phyloP scores from a whole-genome alignment of 2,329 filamentous ascomycete genomes.

The Diplocarpon mali region DNA sequence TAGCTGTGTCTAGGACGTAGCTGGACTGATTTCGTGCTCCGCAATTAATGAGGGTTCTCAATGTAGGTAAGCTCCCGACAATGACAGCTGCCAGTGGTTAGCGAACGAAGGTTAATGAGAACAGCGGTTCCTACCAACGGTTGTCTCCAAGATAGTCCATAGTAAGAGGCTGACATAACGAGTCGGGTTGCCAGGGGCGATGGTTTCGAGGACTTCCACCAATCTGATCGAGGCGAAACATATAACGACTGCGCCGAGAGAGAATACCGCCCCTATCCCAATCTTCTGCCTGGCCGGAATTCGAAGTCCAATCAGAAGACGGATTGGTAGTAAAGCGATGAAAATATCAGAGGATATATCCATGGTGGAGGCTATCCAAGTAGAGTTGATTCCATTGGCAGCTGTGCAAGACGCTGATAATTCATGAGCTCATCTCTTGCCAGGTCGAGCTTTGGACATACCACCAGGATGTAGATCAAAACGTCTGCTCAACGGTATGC shows the following conservation, averaged over 20 bases:
- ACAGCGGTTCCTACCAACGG: neutral
- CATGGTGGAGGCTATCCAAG: neutral
- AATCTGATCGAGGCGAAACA: constrained; percentile 1
- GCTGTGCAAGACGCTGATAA: neutral
- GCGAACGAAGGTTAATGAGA: neutral
- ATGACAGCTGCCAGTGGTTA: neutral
- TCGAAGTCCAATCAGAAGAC: constrained; percentile 5
- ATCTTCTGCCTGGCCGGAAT: constrained; percentile 10
- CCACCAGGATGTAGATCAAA: constrained; percentile 3
- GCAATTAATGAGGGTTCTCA: neutral
- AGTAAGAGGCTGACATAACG: neutral
- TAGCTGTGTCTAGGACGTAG: too few species aligned
- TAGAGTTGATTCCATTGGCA: neutral
- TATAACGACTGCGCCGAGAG: constrained; percentile 8
- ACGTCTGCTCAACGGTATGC: constrained; percentile 2
- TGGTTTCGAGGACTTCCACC: neutral
- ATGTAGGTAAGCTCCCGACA: neutral
- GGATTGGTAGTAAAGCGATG: constrained; percentile 10
- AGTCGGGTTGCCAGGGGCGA: neutral
- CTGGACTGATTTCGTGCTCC: too few species aligned
- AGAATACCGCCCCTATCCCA: constrained; percentile 15
- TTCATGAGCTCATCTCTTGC: neutral
- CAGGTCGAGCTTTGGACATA: neutral
- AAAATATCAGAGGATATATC: constrained; percentile 17
- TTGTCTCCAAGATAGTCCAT: neutral